Evolutionary conservation across 768 basidiomycete genomes (phyloP).

Genomic region (Multifurca ochricompacta): DNA sequence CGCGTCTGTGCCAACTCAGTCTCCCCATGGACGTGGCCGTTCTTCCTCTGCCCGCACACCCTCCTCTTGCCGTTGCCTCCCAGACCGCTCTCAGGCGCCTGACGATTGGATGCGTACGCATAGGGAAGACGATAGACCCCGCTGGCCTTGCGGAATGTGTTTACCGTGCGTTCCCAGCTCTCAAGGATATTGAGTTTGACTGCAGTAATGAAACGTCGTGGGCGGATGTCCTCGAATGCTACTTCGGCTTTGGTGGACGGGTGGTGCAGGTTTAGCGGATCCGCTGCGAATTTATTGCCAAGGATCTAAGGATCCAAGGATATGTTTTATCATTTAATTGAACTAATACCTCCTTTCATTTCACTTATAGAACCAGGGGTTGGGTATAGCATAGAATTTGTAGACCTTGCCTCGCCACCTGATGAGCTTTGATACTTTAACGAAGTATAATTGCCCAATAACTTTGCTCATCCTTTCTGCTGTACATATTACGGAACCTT

Average conservation of each 20-base stretch:
- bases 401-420: neutral
- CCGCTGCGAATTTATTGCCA: no score
- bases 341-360: slow-evolving; percentile 3
- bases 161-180: slow-evolving; percentile 16
- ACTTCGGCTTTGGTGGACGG: slow-evolving; percentile 8
- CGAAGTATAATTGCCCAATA: neutral
- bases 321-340: neutral
- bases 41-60: slow-evolving; percentile 2
- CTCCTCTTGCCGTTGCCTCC: neutral
- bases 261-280: neutral
- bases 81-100: slow-evolving; percentile 18
- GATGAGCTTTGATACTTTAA: neutral
- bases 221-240: slow-evolving; percentile 16
- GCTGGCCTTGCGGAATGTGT: slow-evolving; percentile 16
- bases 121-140: slow-evolving; percentile 14
- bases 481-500: neutral
- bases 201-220: slow-evolving; percentile 17
- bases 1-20: slow-evolving; percentile 20
- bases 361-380: neutral
- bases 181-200: slow-evolving; percentile 17
- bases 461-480: neutral
- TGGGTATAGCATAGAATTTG: neutral
- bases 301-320: no score
- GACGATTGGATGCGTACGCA: slow-evolving; percentile 22
- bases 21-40: slow-evolving; percentile 22